Conservation (phyloP, 106 monocot species). For the Platanthera guangdongensis region DNA sequence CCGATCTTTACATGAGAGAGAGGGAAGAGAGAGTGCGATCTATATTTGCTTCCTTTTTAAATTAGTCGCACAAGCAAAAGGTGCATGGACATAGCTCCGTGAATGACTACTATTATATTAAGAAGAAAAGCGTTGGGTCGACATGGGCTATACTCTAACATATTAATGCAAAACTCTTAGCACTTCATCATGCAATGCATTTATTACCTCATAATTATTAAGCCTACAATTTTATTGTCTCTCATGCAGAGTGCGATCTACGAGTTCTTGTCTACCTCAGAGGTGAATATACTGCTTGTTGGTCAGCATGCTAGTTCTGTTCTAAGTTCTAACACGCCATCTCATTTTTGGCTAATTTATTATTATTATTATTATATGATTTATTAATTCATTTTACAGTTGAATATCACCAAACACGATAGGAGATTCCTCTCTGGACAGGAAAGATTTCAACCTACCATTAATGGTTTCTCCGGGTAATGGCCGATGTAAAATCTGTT, state of each 20-base stretch:
- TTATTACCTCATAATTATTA: background rate
- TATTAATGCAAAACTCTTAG: background rate
- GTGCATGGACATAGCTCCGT: too few relatives aligned
- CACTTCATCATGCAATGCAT: background rate
- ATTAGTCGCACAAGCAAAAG: too few relatives aligned
- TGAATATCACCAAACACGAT: constrained; percentile 30
- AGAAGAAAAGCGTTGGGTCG: too few relatives aligned
- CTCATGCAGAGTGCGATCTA: constrained; percentile 62
- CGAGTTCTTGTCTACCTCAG: constrained; percentile 42
- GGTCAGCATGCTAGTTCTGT: constrained; percentile 5
- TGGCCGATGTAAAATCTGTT: background rate
- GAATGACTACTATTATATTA: too few relatives aligned
- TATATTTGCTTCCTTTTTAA: too few relatives aligned
- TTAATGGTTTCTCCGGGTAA: constrained; percentile 21
- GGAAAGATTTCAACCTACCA: constrained; percentile 12
- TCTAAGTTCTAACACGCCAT: constrained; percentile 5
- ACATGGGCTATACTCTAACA: background rate
- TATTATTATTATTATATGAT: background rate
- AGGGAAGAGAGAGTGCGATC: too few relatives aligned
- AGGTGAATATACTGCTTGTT: constrained; percentile 30
- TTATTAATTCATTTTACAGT: constrained; percentile 20
- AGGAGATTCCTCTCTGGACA: constrained; percentile 49
- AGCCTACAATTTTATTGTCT: constrained; percentile 3
- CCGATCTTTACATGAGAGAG: too few relatives aligned
- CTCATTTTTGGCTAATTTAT: background rate